Evolutionary conservation across 345 rosid species (phyloP).

Genomic region (Rhodomyrtus tomentosa): DNA sequence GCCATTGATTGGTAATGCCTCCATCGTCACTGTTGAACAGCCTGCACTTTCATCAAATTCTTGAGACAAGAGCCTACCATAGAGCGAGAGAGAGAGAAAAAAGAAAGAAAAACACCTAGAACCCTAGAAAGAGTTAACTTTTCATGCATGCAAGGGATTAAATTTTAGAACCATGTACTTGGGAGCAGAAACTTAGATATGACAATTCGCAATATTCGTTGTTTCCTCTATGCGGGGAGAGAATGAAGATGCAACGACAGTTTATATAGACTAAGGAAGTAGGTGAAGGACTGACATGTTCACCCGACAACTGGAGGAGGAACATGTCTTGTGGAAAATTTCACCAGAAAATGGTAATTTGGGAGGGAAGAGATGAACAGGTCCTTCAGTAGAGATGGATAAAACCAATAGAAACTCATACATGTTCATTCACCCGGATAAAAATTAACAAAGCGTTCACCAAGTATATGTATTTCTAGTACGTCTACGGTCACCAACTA

Average conservation of each 20-base stretch:
- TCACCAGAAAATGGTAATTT: background rate
- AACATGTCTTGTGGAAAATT: background rate
- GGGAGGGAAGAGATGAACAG: background rate
- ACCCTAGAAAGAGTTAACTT: background rate
- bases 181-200: background rate
- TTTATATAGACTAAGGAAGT: background rate
- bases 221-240: background rate
- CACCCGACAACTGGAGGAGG: background rate
- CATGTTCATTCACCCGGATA: no score
- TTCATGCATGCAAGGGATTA: background rate
- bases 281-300: background rate
- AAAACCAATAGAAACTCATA: background rate
- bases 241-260: background rate
- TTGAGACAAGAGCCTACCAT: background rate
- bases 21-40: background rate
- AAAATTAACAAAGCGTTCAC: background rate
- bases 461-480: background rate
- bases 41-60: background rate
- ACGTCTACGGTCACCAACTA: background rate
- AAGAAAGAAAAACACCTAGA: background rate
- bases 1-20: background rate
- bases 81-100: background rate
- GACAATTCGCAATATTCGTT: background rate
- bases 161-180: background rate
- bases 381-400: background rate